phyloP scores from a whole-genome alignment of 495 filamentous ascomycete genomes.

The Penicillium turbatum region DNA sequence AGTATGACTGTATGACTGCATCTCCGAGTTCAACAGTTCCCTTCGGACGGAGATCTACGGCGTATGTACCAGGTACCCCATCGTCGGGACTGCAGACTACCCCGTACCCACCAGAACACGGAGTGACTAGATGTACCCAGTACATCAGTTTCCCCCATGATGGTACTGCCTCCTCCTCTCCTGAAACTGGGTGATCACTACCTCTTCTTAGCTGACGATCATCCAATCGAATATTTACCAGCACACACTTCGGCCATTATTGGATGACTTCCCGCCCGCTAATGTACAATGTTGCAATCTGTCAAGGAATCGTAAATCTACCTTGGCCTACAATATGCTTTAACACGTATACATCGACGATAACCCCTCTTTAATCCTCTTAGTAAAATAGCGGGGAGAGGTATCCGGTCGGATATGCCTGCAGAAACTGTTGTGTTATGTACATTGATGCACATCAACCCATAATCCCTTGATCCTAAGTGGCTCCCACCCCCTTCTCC shows the following conservation, averaged over 20 bases:
- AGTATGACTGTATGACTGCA: background rate
- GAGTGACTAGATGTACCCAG: constrained; percentile 14
- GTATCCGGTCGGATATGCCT: background rate
- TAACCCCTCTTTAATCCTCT: background rate
- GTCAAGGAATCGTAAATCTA: background rate
- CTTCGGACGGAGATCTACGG: constrained; percentile 6
- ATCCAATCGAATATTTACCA: constrained; percentile 7
- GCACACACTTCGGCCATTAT: constrained; percentile 2
- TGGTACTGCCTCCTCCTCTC: constrained; percentile 4
- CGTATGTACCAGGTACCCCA: constrained; percentile 14
- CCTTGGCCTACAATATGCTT: background rate
- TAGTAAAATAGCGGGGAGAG: background rate
- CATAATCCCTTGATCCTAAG: background rate
- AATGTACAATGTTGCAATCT: background rate
- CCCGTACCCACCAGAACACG: constrained; percentile 25
- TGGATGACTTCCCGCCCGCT: constrained; percentile 1
- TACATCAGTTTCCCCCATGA: constrained; percentile 14
- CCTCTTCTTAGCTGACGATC: background rate
- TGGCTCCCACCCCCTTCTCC: constrained; percentile 2
- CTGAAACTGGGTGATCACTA: constrained; percentile 8
- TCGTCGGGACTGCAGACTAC: constrained; percentile 11
- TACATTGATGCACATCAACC: background rate
- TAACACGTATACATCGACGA: background rate
- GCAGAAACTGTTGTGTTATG: background rate
- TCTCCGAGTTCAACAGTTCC: background rate